phyloP scores from a whole-genome alignment of 106 monocot genomes.

The Ottelia alismoides region DNA sequence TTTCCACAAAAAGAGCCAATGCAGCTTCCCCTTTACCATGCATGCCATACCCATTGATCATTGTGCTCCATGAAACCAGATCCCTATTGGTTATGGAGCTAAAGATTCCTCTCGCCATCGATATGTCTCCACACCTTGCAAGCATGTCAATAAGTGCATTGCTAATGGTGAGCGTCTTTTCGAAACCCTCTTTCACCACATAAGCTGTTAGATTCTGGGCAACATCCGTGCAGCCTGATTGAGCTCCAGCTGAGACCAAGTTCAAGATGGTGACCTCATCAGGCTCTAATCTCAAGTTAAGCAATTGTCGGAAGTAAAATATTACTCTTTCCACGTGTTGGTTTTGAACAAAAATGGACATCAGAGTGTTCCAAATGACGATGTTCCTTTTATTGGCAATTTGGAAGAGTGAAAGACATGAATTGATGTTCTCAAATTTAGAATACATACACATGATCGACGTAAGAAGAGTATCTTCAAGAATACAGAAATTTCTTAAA shows the following conservation, averaged over 20 bases:
- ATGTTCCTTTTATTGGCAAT: conserved; percentile 29
- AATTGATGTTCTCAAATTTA: conserved; percentile 28
- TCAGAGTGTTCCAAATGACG: conserved; percentile 44
- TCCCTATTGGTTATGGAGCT: conserved; percentile 27
- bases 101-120: conserved; percentile 28
- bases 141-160: conserved; percentile 50
- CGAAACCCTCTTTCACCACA: conserved; percentile 25
- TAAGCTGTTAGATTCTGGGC: conserved; percentile 20
- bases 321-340: conserved; percentile 18
- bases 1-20: conserved; percentile 23
- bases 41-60: conserved; percentile 58
- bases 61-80: conserved; percentile 46
- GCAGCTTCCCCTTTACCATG: conserved; percentile 47
- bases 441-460: conserved; percentile 54
- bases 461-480: conserved; percentile 36
- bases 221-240: conserved; percentile 16
- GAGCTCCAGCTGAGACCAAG: conserved; percentile 37
- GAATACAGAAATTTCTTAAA: conserved; percentile 20
- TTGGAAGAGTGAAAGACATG: conserved; percentile 29
- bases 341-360: conserved; percentile 28
- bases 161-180: conserved; percentile 10
- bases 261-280: conserved; percentile 45
- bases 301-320: conserved; percentile 36
- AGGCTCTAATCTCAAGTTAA: conserved; percentile 17
- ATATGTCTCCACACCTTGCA: conserved; percentile 37